Base-by-base conservation (phyloP, 345 rosid species). In the Hypericum perforatum region DNA sequence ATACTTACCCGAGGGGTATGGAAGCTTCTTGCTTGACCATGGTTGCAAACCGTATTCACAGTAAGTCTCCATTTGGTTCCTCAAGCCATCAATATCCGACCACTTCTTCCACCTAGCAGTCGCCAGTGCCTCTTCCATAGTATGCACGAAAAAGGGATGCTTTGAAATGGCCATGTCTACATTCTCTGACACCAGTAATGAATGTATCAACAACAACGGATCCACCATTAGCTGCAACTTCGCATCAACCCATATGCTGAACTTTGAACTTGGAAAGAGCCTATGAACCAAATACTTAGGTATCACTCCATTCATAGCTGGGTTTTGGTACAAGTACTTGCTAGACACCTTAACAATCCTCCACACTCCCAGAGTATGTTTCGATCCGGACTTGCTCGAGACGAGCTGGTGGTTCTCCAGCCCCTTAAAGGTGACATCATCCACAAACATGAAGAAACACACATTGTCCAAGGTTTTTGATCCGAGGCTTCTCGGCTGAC, bases 41-140 rank as follows among this genome's bases (percentile, higher is more conserved):
- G 96, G 98, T 62, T 56, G 77, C 71, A 91, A 66, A 10, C 98
- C 98, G 64, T 73, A 70, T 40, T 78, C 81, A 65, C 98, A 87
- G 52, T 87, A 91, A 1, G 84, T 78, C 82, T 91, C 98, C 87
- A 91, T 87, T 59, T 91, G 98, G 36, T 45, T 39, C 65, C 72
- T 72, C 76, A 87, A 53, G 11, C 76, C 76, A 9, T 64, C 65
- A 9, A 81, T 69, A 59, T 87, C 95, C 32, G 63, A 14, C 97
- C 95, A 91, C 57, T 91, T 91, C 80, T 75, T 82, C 98, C 98
- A 87, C 74, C 96, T 74, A 0, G 92, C 95, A 0, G 98, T 91
- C 7, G 98, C 98, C 76, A 91, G 69, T 0, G 98, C 98, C 63
- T 91, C 98, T 61, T 91, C 98, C 89, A 91, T 78, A 0, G 98